Evolutionary conservation across 306 rosid genomes (phyloP), one percentile per base, ranked within the genome.

Genomic region (Cicer arietinum): DNA sequence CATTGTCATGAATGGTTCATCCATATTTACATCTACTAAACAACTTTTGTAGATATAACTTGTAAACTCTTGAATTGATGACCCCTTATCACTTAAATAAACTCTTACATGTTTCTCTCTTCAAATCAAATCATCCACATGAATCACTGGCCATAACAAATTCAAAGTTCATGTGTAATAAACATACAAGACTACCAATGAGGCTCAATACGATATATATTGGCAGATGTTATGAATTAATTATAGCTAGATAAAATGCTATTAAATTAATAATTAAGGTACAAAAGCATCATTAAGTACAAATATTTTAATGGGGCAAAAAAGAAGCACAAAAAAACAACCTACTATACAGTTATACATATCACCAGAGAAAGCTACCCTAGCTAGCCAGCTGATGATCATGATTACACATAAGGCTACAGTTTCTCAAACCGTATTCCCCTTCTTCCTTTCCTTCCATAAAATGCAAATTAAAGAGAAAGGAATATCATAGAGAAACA

Each of bases 261-360:
- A 78, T 74, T 43, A 75, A 83, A 69, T 75, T 20, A 43, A 79
- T 20, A 43, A 79, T 48, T 11, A 67, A 18, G 79, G 67, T 83
- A 25, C 4, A 25, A 25, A 25, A 25, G 4, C 35, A 25, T 25
- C 35, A 25, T 47, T 47, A 48, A 77, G 79, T 78, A 84, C 89
- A 79, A 42, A 81, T 70, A 46, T 25, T 20, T 20, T 20, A 11
- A 0, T 7, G 51, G 20, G 42, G 44, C 11, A 4, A 25, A 16
- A 43, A 57, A 1, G 10, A 44, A 77, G 6, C 25, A 17, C 17
- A 22, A 14, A 35, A 75, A 73, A 74, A 59, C 85, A 79, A 69
- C 78, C 84, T 85, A 69, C 92, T 88, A 83, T 92, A 90, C 90
- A 90, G 74, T 87, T 92, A 52, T 73, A 84, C 87, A 84, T 45